Conservation (phyloP, 1,284 basidiomycete genomes). For the Sphagnurus paluster region DNA sequence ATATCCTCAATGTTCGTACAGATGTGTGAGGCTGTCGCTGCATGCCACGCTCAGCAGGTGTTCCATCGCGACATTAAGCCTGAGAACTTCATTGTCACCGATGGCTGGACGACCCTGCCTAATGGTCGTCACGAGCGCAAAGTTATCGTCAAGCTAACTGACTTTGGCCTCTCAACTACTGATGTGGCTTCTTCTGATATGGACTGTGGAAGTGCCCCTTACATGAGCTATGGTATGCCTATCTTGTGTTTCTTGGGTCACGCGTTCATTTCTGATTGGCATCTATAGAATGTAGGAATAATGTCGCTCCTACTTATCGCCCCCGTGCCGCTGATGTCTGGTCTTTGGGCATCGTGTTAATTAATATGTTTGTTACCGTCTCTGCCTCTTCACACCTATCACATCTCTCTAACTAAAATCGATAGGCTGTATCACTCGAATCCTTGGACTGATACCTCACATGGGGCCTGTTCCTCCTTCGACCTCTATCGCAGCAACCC, state of each 20-base stretch:
- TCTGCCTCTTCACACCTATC: conserved; percentile 9
- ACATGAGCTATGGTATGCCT: conserved; percentile 92
- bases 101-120: conserved; percentile 60
- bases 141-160: conserved; percentile 90
- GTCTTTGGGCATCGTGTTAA: conserved; percentile 97
- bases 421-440: conserved; percentile 94
- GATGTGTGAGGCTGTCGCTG: conserved; percentile 97
- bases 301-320: conserved; percentile 89
- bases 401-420: conserved; percentile 13
- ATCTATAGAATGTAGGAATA: conserved; percentile 90
- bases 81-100: conserved; percentile 92
- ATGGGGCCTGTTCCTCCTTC: conserved; percentile 81
- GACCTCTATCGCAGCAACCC: conserved; percentile 80
- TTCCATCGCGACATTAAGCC: conserved; percentile 99
- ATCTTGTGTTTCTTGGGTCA: conserved; percentile 11
- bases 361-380: conserved; percentile 82
- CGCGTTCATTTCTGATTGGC: conserved; percentile 15
- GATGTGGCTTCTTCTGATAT: conserved; percentile 91
- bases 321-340: conserved; percentile 97
- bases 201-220: conserved; percentile 98
- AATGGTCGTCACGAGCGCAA: conserved; percentile 68
- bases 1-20: conserved; percentile 96
- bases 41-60: conserved; percentile 92
- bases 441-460: conserved; percentile 94
- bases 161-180: conserved; percentile 94